Conservation (phyloP, 352 stramenopile species). For the Globisporangium canariense region DNA sequence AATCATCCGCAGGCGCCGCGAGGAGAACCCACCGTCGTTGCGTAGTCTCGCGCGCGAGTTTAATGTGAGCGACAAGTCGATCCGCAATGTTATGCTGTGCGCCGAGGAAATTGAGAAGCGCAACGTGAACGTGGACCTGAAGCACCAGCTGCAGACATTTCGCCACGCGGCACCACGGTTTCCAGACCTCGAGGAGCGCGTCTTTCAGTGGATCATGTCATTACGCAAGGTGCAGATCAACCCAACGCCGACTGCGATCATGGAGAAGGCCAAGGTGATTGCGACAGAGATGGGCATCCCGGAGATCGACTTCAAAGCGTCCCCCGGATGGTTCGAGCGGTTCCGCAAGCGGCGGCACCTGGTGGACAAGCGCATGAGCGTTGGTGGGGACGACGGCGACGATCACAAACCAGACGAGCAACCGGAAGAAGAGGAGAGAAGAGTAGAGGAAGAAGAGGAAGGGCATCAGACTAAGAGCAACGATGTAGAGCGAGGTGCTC, state of each 20-base stretch:
- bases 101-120: constrained; percentile 15
- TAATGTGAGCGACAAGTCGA: constrained; percentile 18
- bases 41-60: constrained; percentile 17
- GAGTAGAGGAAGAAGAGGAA: background rate
- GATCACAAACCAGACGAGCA: background rate
- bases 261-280: constrained; percentile 13
- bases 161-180: constrained; percentile 13
- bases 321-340: constrained; percentile 16
- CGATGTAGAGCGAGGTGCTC: background rate
- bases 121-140: constrained; percentile 14
- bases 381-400: constrained; percentile 10
- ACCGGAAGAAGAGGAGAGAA: background rate
- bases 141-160: constrained; percentile 15
- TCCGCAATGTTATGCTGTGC: constrained; percentile 17
- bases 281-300: constrained; percentile 15
- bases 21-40: constrained; percentile 19
- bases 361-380: constrained; percentile 13
- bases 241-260: constrained; percentile 12
- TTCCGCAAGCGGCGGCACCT: constrained; percentile 15
- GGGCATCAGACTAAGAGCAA: background rate
- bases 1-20: constrained; percentile 15
- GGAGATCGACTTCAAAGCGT: constrained; percentile 13
- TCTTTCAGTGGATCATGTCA: constrained; percentile 14
- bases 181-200: constrained; percentile 13
- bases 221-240: constrained; percentile 7